Evolutionary conservation across 2,329 filamentous ascomycete species (phyloP).

Genomic region (Pseudogymnoascus pannorum): DNA sequence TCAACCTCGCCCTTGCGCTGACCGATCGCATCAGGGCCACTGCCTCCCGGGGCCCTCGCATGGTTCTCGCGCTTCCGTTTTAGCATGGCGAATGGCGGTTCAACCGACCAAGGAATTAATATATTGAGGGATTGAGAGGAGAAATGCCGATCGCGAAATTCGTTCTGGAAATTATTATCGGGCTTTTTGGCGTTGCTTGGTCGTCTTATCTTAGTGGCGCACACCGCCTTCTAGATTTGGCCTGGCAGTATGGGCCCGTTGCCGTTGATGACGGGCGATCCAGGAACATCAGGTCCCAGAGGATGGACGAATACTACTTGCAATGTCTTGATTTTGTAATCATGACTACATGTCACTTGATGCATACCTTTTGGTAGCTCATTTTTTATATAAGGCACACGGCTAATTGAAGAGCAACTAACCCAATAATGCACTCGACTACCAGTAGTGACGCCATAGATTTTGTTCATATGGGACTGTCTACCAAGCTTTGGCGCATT

Average conservation of each 20-base stretch:
- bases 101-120: background rate
- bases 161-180: slow-evolving; percentile 1
- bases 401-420: background rate
- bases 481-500: background rate
- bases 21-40: slow-evolving; percentile 30
- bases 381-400: background rate
- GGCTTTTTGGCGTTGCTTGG: background rate
- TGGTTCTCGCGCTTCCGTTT: slow-evolving; percentile 50
- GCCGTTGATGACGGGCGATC: too few relatives aligned
- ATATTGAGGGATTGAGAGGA: background rate
- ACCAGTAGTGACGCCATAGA: background rate
- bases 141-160: background rate
- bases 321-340: background rate
- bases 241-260: background rate
- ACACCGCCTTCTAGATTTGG: background rate
- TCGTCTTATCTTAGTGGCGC: background rate
- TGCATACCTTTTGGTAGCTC: background rate
- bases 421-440: background rate
- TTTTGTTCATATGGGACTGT: background rate
- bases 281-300: background rate
- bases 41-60: slow-evolving; percentile 9
- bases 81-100: slow-evolving; percentile 35
- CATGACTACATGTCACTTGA: background rate
- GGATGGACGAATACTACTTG: background rate
- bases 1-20: slow-evolving; percentile 30